Evolutionary conservation across 495 filamentous ascomycete species (phyloP), one percentile per base, ranked within the genome.

Genomic region (Pseudevernia furfuracea): DNA sequence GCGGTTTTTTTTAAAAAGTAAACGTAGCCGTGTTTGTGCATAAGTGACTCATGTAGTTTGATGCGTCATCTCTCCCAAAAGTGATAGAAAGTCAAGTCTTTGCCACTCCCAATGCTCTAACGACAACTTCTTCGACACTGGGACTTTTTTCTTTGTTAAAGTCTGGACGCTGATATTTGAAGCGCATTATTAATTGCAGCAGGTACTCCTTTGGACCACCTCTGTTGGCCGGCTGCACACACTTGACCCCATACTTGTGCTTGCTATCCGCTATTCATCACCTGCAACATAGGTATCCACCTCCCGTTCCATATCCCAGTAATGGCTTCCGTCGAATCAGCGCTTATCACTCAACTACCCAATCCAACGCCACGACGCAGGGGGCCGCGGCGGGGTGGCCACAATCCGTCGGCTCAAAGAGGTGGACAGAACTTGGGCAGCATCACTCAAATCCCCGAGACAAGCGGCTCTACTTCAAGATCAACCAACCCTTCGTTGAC

Each of bases 261-360:
- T 49, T 49, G 11, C 46, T 28, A 23, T 23, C 46, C 46, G 30
- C 30, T 0, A 34, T 25, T 34, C 4, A 61, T 11, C 38, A 46
- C 21, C 38, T 23, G 21, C 59, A 62, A 4, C 6, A 46, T 30
- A 62, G 46, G 21, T n/a, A n/a, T n/a, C 37, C 19, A 58, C 21
- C 61, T 28, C 3, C 17, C 52, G 12, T 0, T 17, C 17, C 14
- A 32, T 7, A 28, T 30, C 14, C 25, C 25, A 32, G 56, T 36
- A 39, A 68, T 68, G 66, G 58, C 66, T 32, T 57, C 66, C 19
- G 28, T 64, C 11, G 58, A 65, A 9, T 28, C 60, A 23, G 34
- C 37, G 19, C 38, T 48, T 34, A 32, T 9, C 8, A 14, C 25
- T 28, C 58, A 68, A 23, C 21, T 32, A 23, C 32, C 48, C 3